phyloP scores from a whole-genome alignment of 2,329 filamentous ascomycete species.

The Pestalotiopsis sp. region DNA sequence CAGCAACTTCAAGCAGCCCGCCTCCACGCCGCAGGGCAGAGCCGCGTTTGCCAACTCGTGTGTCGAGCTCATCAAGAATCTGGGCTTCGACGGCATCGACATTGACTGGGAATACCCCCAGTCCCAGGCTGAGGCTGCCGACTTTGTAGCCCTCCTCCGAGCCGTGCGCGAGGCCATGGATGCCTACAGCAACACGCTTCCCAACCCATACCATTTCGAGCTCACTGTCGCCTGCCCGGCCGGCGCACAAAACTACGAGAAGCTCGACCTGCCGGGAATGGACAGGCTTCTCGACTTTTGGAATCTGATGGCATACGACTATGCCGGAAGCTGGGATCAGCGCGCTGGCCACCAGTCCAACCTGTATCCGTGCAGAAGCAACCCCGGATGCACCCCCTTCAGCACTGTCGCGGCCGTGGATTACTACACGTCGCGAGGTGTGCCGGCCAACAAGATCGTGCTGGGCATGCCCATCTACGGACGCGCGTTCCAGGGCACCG shows the following conservation, averaged over 20 bases:
- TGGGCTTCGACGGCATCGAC: slow-evolving; percentile 76
- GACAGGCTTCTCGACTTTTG: slow-evolving; percentile 71
- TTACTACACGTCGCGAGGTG: slow-evolving; percentile 68
- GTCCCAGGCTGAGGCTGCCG: slow-evolving; percentile 52
- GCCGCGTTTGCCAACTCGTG: slow-evolving; percentile 73
- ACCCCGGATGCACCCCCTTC: slow-evolving; percentile 74
- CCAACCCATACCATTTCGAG: slow-evolving; percentile 57
- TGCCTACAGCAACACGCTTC: slow-evolving; percentile 50
- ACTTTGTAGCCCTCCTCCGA: slow-evolving; percentile 62
- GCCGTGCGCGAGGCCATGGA: slow-evolving; percentile 62
- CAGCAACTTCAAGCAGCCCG: slow-evolving; percentile 76
- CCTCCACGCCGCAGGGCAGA: slow-evolving; percentile 71
- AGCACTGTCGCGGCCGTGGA: slow-evolving; percentile 72
- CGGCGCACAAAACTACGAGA: slow-evolving; percentile 63
- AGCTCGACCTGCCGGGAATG: slow-evolving; percentile 66
- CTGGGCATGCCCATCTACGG: slow-evolving; percentile 93
- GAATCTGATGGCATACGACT: slow-evolving; percentile 91
- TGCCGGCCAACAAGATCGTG: slow-evolving; percentile 74
- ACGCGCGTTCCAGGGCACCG: slow-evolving; percentile 78
- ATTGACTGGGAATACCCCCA: slow-evolving; percentile 73
- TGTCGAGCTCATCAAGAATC: slow-evolving; percentile 75
- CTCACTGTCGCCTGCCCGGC: slow-evolving; percentile 68
- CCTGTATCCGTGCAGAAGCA: slow-evolving; percentile 60
- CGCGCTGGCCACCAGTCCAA: slow-evolving; percentile 80
- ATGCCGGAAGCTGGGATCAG: slow-evolving; percentile 79